Conservation (phyloP, 179 eudicot species). For the Heliamphora pulchella region DNA sequence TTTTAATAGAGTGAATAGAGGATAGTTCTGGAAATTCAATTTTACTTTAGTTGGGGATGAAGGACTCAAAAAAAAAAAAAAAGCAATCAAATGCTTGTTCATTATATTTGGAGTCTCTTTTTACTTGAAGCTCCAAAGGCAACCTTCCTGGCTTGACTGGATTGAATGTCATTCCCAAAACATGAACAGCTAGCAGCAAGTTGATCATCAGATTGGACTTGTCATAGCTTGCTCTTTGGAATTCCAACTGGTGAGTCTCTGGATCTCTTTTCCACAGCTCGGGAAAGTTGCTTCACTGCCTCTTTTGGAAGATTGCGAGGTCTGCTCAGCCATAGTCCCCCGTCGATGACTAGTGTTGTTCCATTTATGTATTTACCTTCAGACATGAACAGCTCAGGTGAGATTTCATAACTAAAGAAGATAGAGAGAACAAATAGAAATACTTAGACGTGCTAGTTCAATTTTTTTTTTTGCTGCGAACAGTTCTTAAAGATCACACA, state of each 20-base stretch:
- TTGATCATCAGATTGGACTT: neutral
- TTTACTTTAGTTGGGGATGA: too few species aligned
- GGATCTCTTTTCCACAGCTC: slow-evolving; percentile 55
- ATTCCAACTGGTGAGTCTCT: slow-evolving; percentile 39
- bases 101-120: too few species aligned
- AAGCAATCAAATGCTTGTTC: too few species aligned
- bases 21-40: too few species aligned
- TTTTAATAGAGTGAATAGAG: too few species aligned
- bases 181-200: too few species aligned
- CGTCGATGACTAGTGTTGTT: slow-evolving; percentile 51
- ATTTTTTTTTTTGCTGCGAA: neutral
- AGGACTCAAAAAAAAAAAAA: too few species aligned
- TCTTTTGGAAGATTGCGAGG: slow-evolving; percentile 62
- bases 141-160: too few species aligned
- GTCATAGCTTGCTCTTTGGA: slow-evolving; percentile 57
- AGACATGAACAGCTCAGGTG: slow-evolving; percentile 8
- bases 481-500: neutral
- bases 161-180: too few species aligned
- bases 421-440: neutral
- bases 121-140: too few species aligned
- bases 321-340: slow-evolving; percentile 63
- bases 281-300: slow-evolving; percentile 51
- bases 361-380: slow-evolving; percentile 71
- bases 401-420: neutral
- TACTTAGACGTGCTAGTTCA: neutral